Evolutionary conservation across 495 filamentous ascomycete species (phyloP).

Genomic region (Penicillium egyptiacum): DNA sequence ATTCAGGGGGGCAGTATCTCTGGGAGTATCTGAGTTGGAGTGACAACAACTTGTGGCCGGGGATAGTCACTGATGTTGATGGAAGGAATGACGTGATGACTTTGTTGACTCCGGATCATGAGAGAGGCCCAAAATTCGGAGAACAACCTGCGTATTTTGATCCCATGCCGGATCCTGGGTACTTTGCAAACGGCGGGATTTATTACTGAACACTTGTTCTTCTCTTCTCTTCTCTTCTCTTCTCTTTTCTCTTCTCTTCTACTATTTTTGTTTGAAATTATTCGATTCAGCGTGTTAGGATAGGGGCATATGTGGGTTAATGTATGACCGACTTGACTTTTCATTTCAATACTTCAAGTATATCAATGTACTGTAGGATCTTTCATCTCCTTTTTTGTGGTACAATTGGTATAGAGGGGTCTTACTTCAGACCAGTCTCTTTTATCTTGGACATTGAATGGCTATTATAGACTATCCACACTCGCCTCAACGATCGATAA

Average conservation of each 20-base stretch:
- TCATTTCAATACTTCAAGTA: not conserved
- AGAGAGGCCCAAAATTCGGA: slow-evolving; percentile 33
- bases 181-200: slow-evolving; percentile 31
- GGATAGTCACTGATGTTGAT: slow-evolving; percentile 31
- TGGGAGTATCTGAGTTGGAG: slow-evolving; percentile 50
- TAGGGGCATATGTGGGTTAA: slow-evolving; percentile 10
- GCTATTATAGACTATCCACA: no score
- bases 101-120: slow-evolving; percentile 32
- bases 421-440: no score
- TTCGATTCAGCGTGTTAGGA: slow-evolving; percentile 8
- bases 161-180: slow-evolving; percentile 27
- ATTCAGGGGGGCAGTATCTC: slow-evolving; percentile 38
- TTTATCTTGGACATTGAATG: no score
- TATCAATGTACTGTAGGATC: not conserved
- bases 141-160: slow-evolving; percentile 30
- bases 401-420: no score
- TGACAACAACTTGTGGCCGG: slow-evolving; percentile 40
- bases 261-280: not conserved
- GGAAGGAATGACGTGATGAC: slow-evolving; percentile 25
- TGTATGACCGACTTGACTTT: not conserved
- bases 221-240: not conserved
- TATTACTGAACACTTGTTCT: slow-evolving; percentile 19
- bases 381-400: not conserved
- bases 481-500: no score
- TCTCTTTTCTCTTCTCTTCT: not conserved